Percentiles rank a stretch among this genome's conserved stretches.
Evolutionary conservation across 441 rosid species (phyloP).

Genomic region (Francoa sonchifolia): DNA sequence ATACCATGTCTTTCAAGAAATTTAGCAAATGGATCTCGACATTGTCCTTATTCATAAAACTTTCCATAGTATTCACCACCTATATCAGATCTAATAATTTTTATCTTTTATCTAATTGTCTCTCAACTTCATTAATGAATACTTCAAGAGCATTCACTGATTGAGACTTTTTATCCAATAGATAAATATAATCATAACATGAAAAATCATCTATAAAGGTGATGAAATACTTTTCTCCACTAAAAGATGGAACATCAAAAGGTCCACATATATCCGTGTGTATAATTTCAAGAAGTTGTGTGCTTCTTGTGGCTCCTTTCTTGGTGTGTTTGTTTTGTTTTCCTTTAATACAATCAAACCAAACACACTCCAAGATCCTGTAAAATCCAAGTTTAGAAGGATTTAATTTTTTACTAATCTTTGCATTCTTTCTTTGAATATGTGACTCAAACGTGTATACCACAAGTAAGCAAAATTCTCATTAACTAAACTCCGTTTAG

Average conservation of each 20-base stretch:
- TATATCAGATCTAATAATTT: no score
- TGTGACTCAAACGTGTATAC: background rate
- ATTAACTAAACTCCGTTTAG: background rate
- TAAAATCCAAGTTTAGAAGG: background rate
- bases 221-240: background rate
- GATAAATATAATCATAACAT: background rate
- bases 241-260: background rate
- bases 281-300: background rate
- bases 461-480: background rate
- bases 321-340: background rate
- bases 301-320: background rate
- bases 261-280: background rate
- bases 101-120: background rate
- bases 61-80: no score
- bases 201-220: background rate
- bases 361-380: background rate
- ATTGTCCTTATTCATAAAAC: background rate
- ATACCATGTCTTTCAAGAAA: slow-evolving; percentile 2
- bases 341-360: slow-evolving; percentile 1
- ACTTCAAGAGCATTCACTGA: no score
- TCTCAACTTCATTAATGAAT: no score
- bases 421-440: background rate
- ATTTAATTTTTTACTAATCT: background rate
- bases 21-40: slow-evolving; percentile 3
- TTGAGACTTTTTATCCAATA: background rate